phyloP scores from a whole-genome alignment of 78 protist species.

The Tieghemostelium lacteum region DNA sequence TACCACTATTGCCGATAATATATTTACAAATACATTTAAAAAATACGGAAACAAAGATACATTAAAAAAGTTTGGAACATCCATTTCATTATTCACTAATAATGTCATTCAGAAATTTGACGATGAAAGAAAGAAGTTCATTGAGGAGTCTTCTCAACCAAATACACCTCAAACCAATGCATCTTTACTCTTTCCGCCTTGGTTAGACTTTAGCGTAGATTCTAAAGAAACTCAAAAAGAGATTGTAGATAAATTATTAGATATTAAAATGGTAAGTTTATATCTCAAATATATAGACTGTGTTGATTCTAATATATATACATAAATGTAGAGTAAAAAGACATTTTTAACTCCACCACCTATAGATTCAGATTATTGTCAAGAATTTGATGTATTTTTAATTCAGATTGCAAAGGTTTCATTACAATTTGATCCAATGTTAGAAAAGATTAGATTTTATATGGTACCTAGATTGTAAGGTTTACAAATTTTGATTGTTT shows the following conservation, averaged over 20 bases:
- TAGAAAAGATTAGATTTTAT: conserved; percentile 53
- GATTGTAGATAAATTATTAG: conserved; percentile 45
- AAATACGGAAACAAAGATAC: neutral
- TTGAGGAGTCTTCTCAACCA: conserved; percentile 53
- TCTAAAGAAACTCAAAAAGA: conserved; percentile 32
- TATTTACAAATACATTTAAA: neutral
- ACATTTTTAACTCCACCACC: conserved; percentile 69
- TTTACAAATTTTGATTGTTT: neutral
- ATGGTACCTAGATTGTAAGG: conserved; percentile 47
- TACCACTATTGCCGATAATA: neutral
- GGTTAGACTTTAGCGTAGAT: conserved; percentile 47
- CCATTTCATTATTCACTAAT: conserved; percentile 2
- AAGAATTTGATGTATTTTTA: conserved; percentile 52
- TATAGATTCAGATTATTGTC: conserved; percentile 67
- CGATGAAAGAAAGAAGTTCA: conserved; percentile 58
- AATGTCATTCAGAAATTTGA: conserved; percentile 45
- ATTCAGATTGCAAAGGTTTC: conserved; percentile 45
- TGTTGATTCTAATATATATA: neutral
- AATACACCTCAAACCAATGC: neutral
- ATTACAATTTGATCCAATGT: conserved; percentile 29
- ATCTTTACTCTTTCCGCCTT: conserved; percentile 21
- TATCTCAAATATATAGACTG: neutral
- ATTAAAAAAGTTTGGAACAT: conserved; percentile 59
- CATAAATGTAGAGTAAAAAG: conserved; percentile 17
- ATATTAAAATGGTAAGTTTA: conserved; percentile 23